Evolutionary conservation across 768 basidiomycete genomes (phyloP).

Genomic region (Tephrocybe sp.): DNA sequence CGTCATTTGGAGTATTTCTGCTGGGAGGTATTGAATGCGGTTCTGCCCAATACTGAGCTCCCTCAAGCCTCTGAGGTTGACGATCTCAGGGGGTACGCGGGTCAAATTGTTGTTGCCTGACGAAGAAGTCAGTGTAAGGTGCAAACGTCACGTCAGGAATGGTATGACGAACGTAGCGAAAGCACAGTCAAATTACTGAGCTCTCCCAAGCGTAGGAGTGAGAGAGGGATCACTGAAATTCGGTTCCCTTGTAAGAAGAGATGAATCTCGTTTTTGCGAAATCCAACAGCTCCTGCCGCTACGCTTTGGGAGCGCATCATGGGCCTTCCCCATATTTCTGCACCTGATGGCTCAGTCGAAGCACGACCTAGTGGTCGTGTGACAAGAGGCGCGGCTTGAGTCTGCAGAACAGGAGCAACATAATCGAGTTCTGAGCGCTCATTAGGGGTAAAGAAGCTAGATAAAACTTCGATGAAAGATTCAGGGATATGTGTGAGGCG

Average conservation of each 20-base stretch:
- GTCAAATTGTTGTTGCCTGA: conserved; percentile 58
- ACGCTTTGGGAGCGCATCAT: conserved; percentile 27
- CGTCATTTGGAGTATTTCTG: conserved; percentile 61
- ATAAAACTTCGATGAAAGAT: conserved; percentile 44
- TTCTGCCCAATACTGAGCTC: conserved; percentile 65
- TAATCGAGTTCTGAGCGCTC: conserved; percentile 26
- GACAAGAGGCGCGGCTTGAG: conserved; percentile 2
- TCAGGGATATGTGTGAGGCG: conserved; percentile 48
- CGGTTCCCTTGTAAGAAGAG: conserved; percentile 55
- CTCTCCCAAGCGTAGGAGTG: conserved; percentile 40
- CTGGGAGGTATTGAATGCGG: conserved; percentile 54
- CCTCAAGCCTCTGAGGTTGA: conserved; percentile 45
- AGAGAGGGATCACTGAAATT: conserved; percentile 51
- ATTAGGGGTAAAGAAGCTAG: conserved; percentile 41
- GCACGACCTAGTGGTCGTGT: conserved; percentile 30
- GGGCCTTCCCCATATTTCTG: conserved; percentile 11
- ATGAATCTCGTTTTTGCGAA: conserved; percentile 48
- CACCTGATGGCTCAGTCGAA: conserved; percentile 29
- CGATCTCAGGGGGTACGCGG: conserved; percentile 62
- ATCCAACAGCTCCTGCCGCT: conserved; percentile 29
- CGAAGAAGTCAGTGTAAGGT: conserved; percentile 13
- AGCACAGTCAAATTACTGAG: conserved; percentile 59
- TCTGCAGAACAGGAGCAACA: conserved; percentile 6
- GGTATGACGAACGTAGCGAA: conserved; percentile 50
- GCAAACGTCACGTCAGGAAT: background rate